These are phyloP conservation scores for Hippophae rhamnoides DNA, from an alignment of 306 rosid genomes.

Conservation along the genomic window DNA sequence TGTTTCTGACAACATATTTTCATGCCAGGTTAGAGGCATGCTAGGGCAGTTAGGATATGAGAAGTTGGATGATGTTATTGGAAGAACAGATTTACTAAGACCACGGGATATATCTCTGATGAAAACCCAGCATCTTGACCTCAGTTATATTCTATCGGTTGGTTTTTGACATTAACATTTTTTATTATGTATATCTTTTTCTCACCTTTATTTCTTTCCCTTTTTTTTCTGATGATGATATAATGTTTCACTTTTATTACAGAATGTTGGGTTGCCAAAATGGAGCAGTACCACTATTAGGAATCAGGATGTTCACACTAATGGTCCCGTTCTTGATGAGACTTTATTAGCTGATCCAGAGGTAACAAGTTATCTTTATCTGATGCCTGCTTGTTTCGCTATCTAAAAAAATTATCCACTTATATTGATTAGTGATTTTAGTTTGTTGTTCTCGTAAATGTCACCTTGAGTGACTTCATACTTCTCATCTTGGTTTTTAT, in stretches of 20 bases:
- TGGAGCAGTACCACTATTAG: slow-evolving; percentile 87
- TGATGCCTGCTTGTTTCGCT: slow-evolving; percentile 4
- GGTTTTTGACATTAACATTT: slow-evolving; percentile 13
- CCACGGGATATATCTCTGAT: slow-evolving; percentile 80
- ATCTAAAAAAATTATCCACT: not conserved
- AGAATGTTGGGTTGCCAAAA: slow-evolving; percentile 76
- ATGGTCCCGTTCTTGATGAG: slow-evolving; percentile 93
- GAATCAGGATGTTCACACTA: slow-evolving; percentile 77
- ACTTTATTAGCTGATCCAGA: slow-evolving; percentile 68
- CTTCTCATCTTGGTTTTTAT: too few relatives aligned
- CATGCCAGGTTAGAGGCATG: slow-evolving; percentile 77
- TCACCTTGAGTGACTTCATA: not conserved
- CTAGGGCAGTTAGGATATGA: slow-evolving; percentile 92
- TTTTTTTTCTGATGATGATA: slow-evolving; percentile 11
- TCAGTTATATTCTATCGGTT: slow-evolving; percentile 67
- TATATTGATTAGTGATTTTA: not conserved
- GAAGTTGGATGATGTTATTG: slow-evolving; percentile 88
- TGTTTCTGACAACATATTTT: slow-evolving; percentile 1
- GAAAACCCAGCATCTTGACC: slow-evolving; percentile 94
- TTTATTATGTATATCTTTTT: not conserved
- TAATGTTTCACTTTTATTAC: slow-evolving; percentile 24
- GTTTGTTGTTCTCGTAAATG: not conserved
- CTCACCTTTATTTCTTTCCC: not conserved
- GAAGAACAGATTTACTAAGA: slow-evolving; percentile 63
- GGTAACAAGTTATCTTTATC: slow-evolving; percentile 37